Percentiles rank a stretch among this genome's conserved stretches.
These are phyloP conservation scores for Penicillium coprophilum DNA, from an alignment of 495 filamentous ascomycete species.

Conservation along the genomic window DNA sequence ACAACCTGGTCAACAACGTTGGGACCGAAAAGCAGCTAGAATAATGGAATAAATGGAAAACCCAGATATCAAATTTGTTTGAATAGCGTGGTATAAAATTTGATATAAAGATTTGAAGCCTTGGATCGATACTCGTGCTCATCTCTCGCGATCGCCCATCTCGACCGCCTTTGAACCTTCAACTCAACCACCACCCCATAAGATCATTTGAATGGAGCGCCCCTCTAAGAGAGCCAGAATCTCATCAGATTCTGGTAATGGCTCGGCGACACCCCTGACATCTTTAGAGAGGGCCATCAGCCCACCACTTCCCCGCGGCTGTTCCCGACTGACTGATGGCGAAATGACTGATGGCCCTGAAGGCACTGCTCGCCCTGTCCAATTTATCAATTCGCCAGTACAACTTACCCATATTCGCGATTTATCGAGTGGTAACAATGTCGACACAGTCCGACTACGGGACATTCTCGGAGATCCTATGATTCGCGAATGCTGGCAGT, in stretches of 20 bases:
- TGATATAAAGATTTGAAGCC: not conserved
- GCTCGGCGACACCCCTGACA: not conserved
- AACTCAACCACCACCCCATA: not conserved
- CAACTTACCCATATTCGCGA: constrained; percentile 71
- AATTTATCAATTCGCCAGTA: constrained; percentile 61
- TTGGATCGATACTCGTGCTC: not conserved
- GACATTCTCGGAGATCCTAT: constrained; percentile 80
- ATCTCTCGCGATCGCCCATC: not conserved
- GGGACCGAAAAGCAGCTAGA: not conserved
- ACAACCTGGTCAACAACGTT: not conserved
- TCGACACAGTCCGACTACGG: constrained; percentile 63
- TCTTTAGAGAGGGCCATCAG: constrained; percentile 9
- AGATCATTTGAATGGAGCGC: constrained; percentile 2
- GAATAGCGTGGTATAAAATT: not conserved
- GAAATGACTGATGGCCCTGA: not conserved
- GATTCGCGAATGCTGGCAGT: constrained; percentile 85
- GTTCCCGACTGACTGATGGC: not conserved
- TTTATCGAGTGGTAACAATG: constrained; percentile 60
- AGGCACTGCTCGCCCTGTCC: not conserved
- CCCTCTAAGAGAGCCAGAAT: constrained; percentile 2
- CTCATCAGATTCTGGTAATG: not conserved
- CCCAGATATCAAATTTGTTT: not conserved
- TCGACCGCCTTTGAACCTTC: constrained; percentile 6
- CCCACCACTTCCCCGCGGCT: not conserved
- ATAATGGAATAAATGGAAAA: not conserved